Evolutionary conservation across 129 eudicot species (phyloP).

Genomic region (Apium graveolens): DNA sequence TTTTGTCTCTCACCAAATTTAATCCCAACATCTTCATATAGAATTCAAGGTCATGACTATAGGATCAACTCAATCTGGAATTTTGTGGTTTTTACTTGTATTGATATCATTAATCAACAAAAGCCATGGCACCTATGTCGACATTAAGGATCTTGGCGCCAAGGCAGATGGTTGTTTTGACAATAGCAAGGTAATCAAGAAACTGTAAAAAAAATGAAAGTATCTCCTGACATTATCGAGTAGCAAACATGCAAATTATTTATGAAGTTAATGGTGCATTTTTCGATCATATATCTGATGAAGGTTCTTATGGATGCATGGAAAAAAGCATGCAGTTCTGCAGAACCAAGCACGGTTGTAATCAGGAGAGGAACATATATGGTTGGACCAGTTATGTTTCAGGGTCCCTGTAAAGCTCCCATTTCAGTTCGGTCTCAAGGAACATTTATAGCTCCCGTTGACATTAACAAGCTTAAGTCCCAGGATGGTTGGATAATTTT

Average conservation of each 20-base stretch:
- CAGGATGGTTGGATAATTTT: constrained; percentile 31
- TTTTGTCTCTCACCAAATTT: background rate
- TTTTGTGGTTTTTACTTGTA: constrained; percentile 7
- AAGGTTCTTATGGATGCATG: constrained; percentile 39
- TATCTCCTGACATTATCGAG: background rate
- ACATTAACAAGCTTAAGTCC: constrained; percentile 17
- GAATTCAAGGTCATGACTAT: background rate
- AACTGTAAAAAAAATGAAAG: background rate
- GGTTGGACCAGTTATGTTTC: constrained; percentile 11
- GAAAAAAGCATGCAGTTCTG: constrained; percentile 36
- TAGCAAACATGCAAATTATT: background rate
- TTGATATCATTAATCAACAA: constrained; percentile 9
- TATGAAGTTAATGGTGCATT: background rate
- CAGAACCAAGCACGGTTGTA: constrained; percentile 25
- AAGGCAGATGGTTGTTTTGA: constrained; percentile 30
- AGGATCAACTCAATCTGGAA: constrained; percentile 9
- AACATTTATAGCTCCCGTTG: constrained; percentile 31
- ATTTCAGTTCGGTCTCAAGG: constrained; percentile 26
- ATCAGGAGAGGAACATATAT: constrained; percentile 32
- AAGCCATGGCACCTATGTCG: constrained; percentile 14
- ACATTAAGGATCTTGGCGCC: constrained; percentile 29
- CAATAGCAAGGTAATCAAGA: constrained; percentile 23
- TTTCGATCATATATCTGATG: background rate
- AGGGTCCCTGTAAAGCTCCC: constrained; percentile 43
- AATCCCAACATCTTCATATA: background rate